Evolutionary conservation across 2,329 filamentous ascomycete species (phyloP).

Genomic region (Nigrograna mackinnonii): DNA sequence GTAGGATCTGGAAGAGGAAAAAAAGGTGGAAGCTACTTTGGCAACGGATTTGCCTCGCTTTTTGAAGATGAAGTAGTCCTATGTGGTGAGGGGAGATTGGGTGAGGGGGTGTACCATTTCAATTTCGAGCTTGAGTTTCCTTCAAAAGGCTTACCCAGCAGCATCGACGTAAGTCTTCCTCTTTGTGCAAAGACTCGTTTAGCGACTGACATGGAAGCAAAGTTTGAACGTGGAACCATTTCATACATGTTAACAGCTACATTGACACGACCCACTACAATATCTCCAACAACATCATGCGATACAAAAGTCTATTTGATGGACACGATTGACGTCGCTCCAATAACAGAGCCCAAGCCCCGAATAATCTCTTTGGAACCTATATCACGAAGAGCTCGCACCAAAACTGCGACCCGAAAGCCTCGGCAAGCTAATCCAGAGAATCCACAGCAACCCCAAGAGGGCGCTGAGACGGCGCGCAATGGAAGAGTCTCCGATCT

Average conservation of each 20-base stretch:
- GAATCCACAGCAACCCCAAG: conserved; percentile 9
- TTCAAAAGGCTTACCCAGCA: conserved; percentile 75
- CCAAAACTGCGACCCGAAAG: conserved; percentile 51
- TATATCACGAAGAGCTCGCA: conserved; percentile 70
- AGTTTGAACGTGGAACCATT: conserved; percentile 96
- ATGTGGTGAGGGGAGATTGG: conserved; percentile 76
- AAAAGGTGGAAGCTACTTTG: conserved; percentile 62
- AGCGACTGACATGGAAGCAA: conserved; percentile 17
- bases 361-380: conserved; percentile 87
- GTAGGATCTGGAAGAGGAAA: conserved; percentile 59
- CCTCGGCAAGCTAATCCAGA: conserved; percentile 14
- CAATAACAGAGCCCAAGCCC: conserved; percentile 73
- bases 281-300: conserved; percentile 77
- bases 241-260: conserved; percentile 90
- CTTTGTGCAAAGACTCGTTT: conserved; percentile 9
- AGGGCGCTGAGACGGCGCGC: conserved; percentile 22
- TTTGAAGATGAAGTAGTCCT: conserved; percentile 83
- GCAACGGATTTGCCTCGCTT: conserved; percentile 77
- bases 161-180: conserved; percentile 76
- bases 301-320: conserved; percentile 79
- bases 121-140: conserved; percentile 76
- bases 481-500: conserved; percentile 24
- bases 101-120: conserved; percentile 77
- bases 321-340: conserved; percentile 83
- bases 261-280: conserved; percentile 84